These are phyloP conservation scores for Coemansia sp. DNA, from an alignment of 192 early-diverging fungal genomes.

Conservation along the genomic window DNA sequence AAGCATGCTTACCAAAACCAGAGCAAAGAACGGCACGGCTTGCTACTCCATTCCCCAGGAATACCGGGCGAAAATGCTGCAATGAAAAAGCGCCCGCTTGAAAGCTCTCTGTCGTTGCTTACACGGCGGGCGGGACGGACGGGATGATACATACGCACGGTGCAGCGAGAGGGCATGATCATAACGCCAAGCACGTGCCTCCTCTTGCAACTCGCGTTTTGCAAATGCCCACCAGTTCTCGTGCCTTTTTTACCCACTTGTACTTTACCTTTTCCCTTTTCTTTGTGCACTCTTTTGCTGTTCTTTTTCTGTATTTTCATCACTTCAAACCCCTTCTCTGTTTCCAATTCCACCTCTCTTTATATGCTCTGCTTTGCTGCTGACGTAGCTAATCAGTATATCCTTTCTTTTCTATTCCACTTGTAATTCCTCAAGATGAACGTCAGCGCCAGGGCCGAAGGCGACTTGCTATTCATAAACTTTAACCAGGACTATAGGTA, in stretches of 20 bases:
- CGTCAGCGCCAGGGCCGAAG: slow-evolving; percentile 59
- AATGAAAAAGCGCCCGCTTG: no score
- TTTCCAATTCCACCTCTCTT: background rate
- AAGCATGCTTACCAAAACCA: background rate
- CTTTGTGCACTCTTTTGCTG: background rate
- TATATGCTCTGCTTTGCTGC: slow-evolving; percentile 2
- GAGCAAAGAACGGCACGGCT: background rate
- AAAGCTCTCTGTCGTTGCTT: no score
- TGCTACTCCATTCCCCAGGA: background rate
- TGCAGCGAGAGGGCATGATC: no score
- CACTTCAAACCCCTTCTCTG: background rate
- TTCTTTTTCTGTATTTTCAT: slow-evolving; percentile 4
- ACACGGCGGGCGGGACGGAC: no score
- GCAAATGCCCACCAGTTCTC: background rate
- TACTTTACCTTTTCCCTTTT: background rate
- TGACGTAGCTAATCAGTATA: background rate
- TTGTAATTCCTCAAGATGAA: slow-evolving; percentile 57
- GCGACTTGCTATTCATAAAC: slow-evolving; percentile 77
- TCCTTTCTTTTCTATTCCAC: background rate
- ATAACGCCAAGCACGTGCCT: slow-evolving; percentile 4
- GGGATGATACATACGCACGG: no score
- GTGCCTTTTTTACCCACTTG: background rate
- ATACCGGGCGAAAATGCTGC: slow-evolving; percentile 7
- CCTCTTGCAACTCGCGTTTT: background rate
- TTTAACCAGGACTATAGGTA: slow-evolving; percentile 82